A percentile compares a stretch with the other conserved stretches of the same genome.
phyloP scores from a whole-genome alignment of 306 rosid species.

The Fragaria iinumae region DNA sequence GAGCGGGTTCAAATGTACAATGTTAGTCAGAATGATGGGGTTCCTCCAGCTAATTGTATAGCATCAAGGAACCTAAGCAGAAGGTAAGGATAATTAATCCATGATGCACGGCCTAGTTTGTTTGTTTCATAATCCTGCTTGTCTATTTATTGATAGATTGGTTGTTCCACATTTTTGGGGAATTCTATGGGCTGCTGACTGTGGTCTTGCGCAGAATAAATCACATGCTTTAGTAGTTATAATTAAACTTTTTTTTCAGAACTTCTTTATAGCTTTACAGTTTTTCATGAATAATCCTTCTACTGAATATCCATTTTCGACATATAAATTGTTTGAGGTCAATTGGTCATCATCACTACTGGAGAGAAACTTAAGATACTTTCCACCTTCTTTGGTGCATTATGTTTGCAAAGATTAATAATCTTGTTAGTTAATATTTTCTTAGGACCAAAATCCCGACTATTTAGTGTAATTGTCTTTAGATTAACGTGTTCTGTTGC shows the following conservation, averaged over 20 bases:
- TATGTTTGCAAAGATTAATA: not conserved
- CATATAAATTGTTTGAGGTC: not conserved
- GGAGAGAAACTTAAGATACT: not conserved
- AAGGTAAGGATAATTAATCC: constrained; percentile 28
- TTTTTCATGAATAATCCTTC: not conserved
- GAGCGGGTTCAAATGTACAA: constrained; percentile 40
- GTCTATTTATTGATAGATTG: not conserved
- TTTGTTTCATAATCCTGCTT: not conserved
- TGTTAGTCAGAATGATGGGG: constrained; percentile 40
- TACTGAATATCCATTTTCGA: not conserved
- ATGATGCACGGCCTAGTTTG: too few species aligned
- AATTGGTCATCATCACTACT: not conserved
- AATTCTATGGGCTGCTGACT: not conserved
- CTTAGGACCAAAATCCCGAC: not conserved
- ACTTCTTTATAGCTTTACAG: not conserved
- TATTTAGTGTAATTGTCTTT: not conserved
- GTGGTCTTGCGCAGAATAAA: not conserved
- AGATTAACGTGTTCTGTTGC: not conserved
- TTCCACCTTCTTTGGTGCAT: not conserved
- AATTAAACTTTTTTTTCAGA: not conserved
- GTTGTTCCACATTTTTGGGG: not conserved
- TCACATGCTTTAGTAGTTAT: not conserved
- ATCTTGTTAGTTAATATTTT: not conserved
- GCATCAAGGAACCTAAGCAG: constrained; percentile 34
- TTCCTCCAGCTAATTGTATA: constrained; percentile 28